These are phyloP conservation scores for Neurospora sp. DNA, from an alignment of 495 filamentous ascomycete genomes.

Conservation along the genomic window DNA sequence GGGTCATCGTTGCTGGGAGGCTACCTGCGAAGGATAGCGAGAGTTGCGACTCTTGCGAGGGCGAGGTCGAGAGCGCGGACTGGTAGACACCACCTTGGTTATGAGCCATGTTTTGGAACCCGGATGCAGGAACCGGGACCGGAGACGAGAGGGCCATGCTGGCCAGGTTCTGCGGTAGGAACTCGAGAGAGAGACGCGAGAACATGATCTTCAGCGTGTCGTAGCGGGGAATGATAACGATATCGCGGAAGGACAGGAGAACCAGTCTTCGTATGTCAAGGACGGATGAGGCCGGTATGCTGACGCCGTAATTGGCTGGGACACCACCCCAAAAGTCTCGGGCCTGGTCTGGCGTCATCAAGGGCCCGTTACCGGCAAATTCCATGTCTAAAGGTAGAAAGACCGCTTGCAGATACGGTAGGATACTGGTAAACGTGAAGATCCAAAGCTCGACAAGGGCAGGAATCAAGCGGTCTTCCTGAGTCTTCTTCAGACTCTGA, in stretches of 20 bases:
- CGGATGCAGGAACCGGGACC: slow-evolving; percentile 29
- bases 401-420: slow-evolving; percentile 93
- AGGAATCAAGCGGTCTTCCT: slow-evolving; percentile 76
- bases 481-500: slow-evolving; percentile 60
- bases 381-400: slow-evolving; percentile 92
- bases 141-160: slow-evolving; percentile 34
- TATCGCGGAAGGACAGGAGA: slow-evolving; percentile 81
- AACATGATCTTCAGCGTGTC: slow-evolving; percentile 82
- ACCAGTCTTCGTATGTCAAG: slow-evolving; percentile 86
- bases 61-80: slow-evolving; percentile 18
- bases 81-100: slow-evolving; percentile 7
- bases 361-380: slow-evolving; percentile 70
- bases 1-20: neutral
- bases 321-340: slow-evolving; percentile 79
- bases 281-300: slow-evolving; percentile 29
- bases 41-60: slow-evolving; percentile 21
- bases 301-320: slow-evolving; percentile 22
- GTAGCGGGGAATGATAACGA: slow-evolving; percentile 74
- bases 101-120: slow-evolving; percentile 8
- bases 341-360: slow-evolving; percentile 68
- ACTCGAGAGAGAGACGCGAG: slow-evolving; percentile 78
- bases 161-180: slow-evolving; percentile 54
- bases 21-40: slow-evolving; percentile 33
- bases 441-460: slow-evolving; percentile 90
- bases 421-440: slow-evolving; percentile 74